Evolutionary conservation across 805 yeast species (phyloP).

Genomic region (Yamadazyma nakazawae): DNA sequence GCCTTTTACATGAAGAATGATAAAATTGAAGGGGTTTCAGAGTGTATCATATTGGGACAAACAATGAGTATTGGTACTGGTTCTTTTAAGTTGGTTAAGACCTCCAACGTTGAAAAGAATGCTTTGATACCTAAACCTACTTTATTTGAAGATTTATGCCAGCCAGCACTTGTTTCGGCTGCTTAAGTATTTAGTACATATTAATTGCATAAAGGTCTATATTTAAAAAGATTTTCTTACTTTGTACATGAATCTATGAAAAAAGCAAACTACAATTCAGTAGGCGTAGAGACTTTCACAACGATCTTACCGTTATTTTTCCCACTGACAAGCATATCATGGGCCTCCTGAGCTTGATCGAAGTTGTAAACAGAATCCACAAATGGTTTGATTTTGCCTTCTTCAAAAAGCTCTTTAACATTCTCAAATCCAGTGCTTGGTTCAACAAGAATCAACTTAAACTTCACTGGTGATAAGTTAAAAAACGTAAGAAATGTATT

Average conservation of each 20-base stretch:
- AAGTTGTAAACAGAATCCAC: conserved; percentile 55
- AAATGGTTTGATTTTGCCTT: conserved; percentile 41
- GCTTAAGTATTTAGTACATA: background rate
- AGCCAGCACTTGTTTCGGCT: conserved; percentile 1
- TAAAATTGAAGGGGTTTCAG: conserved; percentile 94
- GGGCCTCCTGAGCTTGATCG: conserved; percentile 49
- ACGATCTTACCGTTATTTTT: conserved; percentile 68
- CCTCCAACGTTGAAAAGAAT: conserved; percentile 34
- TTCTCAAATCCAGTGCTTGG: conserved; percentile 16
- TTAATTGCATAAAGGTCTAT: background rate
- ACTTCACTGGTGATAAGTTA: background rate
- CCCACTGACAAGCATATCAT: conserved; percentile 43
- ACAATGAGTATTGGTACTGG: conserved; percentile 98
- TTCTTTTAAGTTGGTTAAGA: conserved; percentile 79
- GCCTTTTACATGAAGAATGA: conserved; percentile 97
- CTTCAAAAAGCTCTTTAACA: conserved; percentile 40
- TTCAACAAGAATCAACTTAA: background rate
- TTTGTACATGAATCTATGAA: background rate
- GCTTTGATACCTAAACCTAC: conserved; percentile 35
- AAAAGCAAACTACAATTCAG: background rate
- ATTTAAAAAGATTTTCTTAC: background rate
- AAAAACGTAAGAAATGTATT: background rate
- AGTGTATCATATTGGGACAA: conserved; percentile 95
- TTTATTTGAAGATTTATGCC: conserved; percentile 6
- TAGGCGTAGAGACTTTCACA: conserved; percentile 22